Conservation (phyloP, 2,329 filamentous ascomycete genomes). For the Alternaria postmessia region DNA sequence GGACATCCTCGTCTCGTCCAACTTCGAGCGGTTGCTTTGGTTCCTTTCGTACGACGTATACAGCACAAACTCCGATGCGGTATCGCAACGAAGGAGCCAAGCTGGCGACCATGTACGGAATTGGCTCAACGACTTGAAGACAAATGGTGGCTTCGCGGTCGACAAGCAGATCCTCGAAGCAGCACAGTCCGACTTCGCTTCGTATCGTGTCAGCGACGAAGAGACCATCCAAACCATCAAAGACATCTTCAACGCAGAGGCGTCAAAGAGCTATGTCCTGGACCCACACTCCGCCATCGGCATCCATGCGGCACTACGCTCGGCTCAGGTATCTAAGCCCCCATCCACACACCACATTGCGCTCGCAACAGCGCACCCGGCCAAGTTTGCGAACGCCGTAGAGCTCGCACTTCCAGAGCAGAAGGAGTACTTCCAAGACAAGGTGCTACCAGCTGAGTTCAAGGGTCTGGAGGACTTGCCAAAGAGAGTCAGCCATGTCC, state of each 20-base stretch:
- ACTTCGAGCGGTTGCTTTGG: conserved; percentile 96
- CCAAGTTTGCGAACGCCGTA: conserved; percentile 90
- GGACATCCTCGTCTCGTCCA: conserved; percentile 96
- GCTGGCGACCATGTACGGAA: conserved; percentile 75
- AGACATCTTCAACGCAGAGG: conserved; percentile 58
- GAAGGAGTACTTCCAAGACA: conserved; percentile 76
- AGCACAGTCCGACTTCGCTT: conserved; percentile 79
- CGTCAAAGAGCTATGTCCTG: conserved; percentile 72
- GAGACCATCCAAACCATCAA: conserved; percentile 60
- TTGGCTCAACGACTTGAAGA: conserved; percentile 85
- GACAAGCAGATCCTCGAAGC: conserved; percentile 74
- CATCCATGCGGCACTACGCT: conserved; percentile 76
- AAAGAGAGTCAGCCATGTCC: conserved; percentile 74
- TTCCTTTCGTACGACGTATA: conserved; percentile 74
- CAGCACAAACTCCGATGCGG: conserved; percentile 49
- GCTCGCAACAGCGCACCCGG: conserved; percentile 92
- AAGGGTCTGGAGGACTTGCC: conserved; percentile 79
- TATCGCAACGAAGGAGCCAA: conserved; percentile 57
- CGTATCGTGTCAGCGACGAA: conserved; percentile 71
- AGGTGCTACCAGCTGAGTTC: conserved; percentile 84
- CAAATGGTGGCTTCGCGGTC: conserved; percentile 82
- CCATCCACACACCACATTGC: conserved; percentile 73
- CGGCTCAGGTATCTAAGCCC: conserved; percentile 62
- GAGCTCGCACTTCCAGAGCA: conserved; percentile 77
- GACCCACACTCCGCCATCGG: conserved; percentile 95